These are phyloP conservation scores for Fusarium dimerum DNA, from an alignment of 2,329 filamentous ascomycete species.

Conservation along the genomic window DNA sequence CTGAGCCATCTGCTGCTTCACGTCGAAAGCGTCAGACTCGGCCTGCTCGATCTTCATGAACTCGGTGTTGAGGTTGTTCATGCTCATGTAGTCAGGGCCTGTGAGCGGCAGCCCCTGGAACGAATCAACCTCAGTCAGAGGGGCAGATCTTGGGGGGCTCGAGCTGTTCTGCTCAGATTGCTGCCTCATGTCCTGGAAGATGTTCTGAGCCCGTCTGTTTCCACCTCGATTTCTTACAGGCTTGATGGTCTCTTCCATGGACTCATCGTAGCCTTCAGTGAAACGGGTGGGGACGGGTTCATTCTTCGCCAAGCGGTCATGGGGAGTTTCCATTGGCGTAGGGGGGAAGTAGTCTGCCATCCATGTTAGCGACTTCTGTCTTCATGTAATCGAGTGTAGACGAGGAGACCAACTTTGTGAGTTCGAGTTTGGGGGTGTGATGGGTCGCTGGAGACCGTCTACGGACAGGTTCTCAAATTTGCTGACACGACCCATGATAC, in stretches of 20 bases:
- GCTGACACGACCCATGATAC: slow-evolving; percentile 59
- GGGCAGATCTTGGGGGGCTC: slow-evolving; percentile 56
- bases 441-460: slow-evolving; percentile 51
- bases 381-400: slow-evolving; percentile 4
- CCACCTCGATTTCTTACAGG: slow-evolving; percentile 45
- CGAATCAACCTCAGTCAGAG: slow-evolving; percentile 45
- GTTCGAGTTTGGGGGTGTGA: slow-evolving; percentile 64
- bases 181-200: slow-evolving; percentile 61
- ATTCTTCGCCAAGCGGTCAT: slow-evolving; percentile 47
- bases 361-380: slow-evolving; percentile 5
- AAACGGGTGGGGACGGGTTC: slow-evolving; percentile 51
- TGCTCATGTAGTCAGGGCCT: slow-evolving; percentile 58
- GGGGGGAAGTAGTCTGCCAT: slow-evolving; percentile 62
- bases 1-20: slow-evolving; percentile 48
- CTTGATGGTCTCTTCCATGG: slow-evolving; percentile 67
- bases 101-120: slow-evolving; percentile 56
- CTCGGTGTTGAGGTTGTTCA: slow-evolving; percentile 49
- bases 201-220: slow-evolving; percentile 48
- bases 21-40: slow-evolving; percentile 39
- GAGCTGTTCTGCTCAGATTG: slow-evolving; percentile 55
- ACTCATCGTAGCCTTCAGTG: slow-evolving; percentile 62
- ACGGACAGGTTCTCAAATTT: slow-evolving; percentile 58
- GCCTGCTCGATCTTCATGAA: slow-evolving; percentile 42
- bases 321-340: slow-evolving; percentile 67
- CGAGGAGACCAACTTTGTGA: slow-evolving; percentile 51